phyloP scores from a whole-genome alignment of 768 basidiomycete species.

The Amanita rubescens region DNA sequence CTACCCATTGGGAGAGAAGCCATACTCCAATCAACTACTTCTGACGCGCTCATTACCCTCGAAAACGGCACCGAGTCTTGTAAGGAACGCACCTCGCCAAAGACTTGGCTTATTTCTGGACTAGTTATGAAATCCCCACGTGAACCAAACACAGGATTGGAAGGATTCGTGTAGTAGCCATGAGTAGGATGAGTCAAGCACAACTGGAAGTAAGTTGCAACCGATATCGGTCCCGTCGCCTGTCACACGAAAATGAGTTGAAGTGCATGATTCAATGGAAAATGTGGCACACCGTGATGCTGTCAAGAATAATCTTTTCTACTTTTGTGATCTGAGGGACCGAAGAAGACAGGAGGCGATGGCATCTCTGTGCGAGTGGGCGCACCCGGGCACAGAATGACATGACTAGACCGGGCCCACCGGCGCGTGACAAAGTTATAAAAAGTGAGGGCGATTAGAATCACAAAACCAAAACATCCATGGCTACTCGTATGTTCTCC shows the following conservation, averaged over 20 bases:
- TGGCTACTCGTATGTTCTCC: slow-evolving; percentile 42
- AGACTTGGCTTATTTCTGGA: slow-evolving; percentile 93
- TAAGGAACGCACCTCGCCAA: slow-evolving; percentile 80
- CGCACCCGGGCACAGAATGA: neutral
- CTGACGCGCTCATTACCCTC: slow-evolving; percentile 32
- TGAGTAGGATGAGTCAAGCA: slow-evolving; percentile 85
- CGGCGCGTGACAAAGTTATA: neutral
- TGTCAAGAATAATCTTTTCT: slow-evolving; percentile 62
- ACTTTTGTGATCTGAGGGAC: slow-evolving; percentile 30
- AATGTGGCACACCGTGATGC: slow-evolving; percentile 51
- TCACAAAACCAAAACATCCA: slow-evolving; percentile 14
- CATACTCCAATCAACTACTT: slow-evolving; percentile 80
- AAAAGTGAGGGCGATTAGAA: neutral
- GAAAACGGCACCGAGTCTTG: slow-evolving; percentile 6
- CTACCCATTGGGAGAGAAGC: slow-evolving; percentile 71
- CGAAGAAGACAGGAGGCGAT: slow-evolving; percentile 1
- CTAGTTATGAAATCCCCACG: slow-evolving; percentile 94
- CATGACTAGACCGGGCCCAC: neutral
- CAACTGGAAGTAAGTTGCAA: slow-evolving; percentile 87
- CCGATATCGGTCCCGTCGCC: slow-evolving; percentile 85
- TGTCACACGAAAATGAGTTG: slow-evolving; percentile 24
- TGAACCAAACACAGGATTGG: slow-evolving; percentile 73
- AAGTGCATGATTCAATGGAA: neutral
- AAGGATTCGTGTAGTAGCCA: slow-evolving; percentile 85
- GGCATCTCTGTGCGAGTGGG: neutral